Percentiles rank a stretch among this genome's conserved stretches.
These are phyloP conservation scores for Dacryopinax spathularia DNA, from an alignment of 768 basidiomycete genomes.

Conservation along the genomic window DNA sequence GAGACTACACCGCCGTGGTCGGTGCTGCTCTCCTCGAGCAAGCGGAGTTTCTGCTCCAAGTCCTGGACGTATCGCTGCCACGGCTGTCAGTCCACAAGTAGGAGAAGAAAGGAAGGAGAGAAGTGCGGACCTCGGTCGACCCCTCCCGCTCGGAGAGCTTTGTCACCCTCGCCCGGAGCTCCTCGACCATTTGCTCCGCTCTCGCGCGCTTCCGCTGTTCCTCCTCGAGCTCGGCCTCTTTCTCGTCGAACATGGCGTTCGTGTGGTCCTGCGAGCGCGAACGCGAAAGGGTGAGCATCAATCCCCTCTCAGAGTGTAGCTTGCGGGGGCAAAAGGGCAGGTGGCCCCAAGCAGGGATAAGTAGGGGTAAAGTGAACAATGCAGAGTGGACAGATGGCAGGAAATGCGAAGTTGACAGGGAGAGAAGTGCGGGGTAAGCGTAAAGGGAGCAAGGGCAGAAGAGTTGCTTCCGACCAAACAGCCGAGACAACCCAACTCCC, in stretches of 20 bases:
- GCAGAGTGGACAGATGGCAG: no score
- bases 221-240: constrained; percentile 60
- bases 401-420: no score
- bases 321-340: neutral
- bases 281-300: neutral
- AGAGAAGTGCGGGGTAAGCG: no score
- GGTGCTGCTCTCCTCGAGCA: constrained; percentile 63
- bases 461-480: no score
- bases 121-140: constrained; percentile 63
- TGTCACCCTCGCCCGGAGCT: constrained; percentile 60
- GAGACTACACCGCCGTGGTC: constrained; percentile 63
- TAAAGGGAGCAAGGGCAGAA: no score
- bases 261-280: constrained; percentile 43
- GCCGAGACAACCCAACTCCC: no score
- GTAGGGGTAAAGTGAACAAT: neutral
- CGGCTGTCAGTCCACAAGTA: neutral
- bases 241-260: constrained; percentile 85
- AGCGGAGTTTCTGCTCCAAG: constrained; percentile 80
- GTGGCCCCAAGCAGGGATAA: neutral
- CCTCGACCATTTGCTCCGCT: constrained; percentile 76
- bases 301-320: neutral
- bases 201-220: constrained; percentile 57
- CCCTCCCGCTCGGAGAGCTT: constrained; percentile 80
- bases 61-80: constrained; percentile 79
- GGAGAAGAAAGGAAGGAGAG: constrained; percentile 6